Evolutionary conservation across 1,139 yeast species (phyloP).

Genomic region (Diutina mesorugosa): DNA sequence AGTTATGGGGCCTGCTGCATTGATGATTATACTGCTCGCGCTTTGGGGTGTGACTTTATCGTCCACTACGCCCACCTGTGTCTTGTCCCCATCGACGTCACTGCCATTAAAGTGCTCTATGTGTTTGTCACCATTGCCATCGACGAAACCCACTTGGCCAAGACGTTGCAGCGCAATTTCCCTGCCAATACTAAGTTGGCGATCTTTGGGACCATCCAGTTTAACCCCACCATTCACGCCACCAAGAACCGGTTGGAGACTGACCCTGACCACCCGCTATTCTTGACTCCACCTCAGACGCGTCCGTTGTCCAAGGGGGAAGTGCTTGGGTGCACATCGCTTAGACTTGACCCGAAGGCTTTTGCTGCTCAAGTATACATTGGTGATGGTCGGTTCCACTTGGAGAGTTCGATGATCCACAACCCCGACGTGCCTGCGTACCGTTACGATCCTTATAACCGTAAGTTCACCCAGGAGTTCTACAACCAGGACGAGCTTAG

Average conservation of each 20-base stretch:
- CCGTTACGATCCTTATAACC: conserved; percentile 88
- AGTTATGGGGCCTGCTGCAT: conserved; percentile 98
- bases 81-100: conserved; percentile 87
- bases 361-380: conserved; percentile 76
- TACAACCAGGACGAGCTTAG: conserved; percentile 82
- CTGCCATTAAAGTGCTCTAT: conserved; percentile 78
- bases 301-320: conserved; percentile 93
- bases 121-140: conserved; percentile 92
- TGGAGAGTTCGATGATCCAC: conserved; percentile 95
- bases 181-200: conserved; percentile 51
- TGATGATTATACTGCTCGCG: conserved; percentile 89
- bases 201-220: conserved; percentile 90
- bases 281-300: conserved; percentile 77
- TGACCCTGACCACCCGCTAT: conserved; percentile 38
- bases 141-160: conserved; percentile 69
- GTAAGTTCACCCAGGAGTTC: conserved; percentile 79
- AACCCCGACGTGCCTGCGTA: conserved; percentile 88
- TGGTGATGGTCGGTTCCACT: conserved; percentile 94
- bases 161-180: conserved; percentile 66
- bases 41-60: conserved; percentile 86
- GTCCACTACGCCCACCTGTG: conserved; percentile 98
- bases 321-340: conserved; percentile 92
- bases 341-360: conserved; percentile 46
- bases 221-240: conserved; percentile 86
- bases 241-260: conserved; percentile 46